These are phyloP conservation scores for Chlorella vulgaris DNA, from an alignment of 139 green algal species.

Conservation along the genomic window DNA sequence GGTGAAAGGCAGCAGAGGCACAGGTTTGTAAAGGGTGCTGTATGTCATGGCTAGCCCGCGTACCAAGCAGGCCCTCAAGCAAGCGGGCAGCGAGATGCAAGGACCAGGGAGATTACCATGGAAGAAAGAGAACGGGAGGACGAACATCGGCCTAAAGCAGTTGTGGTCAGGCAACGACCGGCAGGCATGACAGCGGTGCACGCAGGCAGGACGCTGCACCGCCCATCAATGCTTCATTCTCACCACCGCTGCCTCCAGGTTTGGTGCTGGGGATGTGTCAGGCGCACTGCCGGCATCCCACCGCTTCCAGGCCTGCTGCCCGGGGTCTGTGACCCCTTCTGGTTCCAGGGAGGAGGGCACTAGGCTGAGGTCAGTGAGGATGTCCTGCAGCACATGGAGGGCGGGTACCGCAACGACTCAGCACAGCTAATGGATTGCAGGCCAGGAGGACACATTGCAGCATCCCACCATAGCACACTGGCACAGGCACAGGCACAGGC, in stretches of 20 bases:
- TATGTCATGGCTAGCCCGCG: too few relatives aligned
- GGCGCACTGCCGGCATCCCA: background rate
- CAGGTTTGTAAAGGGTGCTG: too few relatives aligned
- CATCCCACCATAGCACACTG: too few relatives aligned
- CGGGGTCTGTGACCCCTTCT: conserved; percentile 40
- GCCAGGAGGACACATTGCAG: too few relatives aligned
- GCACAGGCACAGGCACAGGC: too few relatives aligned
- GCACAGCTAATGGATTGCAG: too few relatives aligned
- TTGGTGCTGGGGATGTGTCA: background rate
- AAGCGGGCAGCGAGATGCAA: too few relatives aligned
- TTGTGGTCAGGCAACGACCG: too few relatives aligned
- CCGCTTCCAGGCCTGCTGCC: background rate
- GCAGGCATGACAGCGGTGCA: background rate
- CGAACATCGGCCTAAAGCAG: too few relatives aligned
- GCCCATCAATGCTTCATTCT: background rate
- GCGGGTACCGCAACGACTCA: background rate
- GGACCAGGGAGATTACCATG: too few relatives aligned
- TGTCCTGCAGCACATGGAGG: conserved; percentile 64
- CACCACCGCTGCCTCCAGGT: conserved; percentile 18
- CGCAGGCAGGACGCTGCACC: background rate
- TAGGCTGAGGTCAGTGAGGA: conserved; percentile 78
- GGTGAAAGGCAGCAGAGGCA: background rate
- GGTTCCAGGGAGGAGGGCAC: conserved; percentile 60
- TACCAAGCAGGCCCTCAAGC: too few relatives aligned
- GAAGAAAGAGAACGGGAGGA: too few relatives aligned